Percentiles rank a stretch among this genome's conserved stretches.
phyloP scores from a whole-genome alignment of 208 protist species.

The Leptomonas seymouri region DNA sequence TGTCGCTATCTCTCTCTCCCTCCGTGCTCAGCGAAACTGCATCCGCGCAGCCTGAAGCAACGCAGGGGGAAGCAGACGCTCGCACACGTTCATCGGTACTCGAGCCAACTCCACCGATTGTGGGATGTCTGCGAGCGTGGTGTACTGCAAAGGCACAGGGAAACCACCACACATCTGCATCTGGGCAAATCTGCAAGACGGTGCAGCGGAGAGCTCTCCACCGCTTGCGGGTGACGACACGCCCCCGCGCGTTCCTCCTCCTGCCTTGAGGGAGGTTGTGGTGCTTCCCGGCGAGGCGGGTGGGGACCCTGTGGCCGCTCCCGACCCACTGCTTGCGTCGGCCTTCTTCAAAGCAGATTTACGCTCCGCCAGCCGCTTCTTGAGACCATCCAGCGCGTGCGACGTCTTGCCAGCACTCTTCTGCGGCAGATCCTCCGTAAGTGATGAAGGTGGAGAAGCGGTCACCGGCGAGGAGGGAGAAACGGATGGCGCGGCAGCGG shows the following conservation, averaged over 20 bases:
- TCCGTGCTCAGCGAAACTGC: constrained; percentile 21
- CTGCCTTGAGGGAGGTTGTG: not conserved
- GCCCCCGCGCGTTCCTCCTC: not conserved
- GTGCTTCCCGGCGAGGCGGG: not conserved
- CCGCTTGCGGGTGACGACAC: not conserved
- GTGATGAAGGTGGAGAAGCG: constrained; percentile 1
- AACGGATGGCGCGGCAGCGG: not conserved
- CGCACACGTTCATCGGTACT: constrained; percentile 44
- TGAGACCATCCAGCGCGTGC: constrained; percentile 39
- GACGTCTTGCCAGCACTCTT: constrained; percentile 22
- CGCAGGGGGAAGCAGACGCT: constrained; percentile 52
- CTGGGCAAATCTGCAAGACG: constrained; percentile 7
- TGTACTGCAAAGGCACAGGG: constrained; percentile 33
- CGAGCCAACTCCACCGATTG: constrained; percentile 29
- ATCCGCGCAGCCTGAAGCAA: constrained; percentile 32
- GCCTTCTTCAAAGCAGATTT: constrained; percentile 38
- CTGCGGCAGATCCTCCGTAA: constrained; percentile 9
- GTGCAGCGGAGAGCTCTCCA: constrained; percentile 14
- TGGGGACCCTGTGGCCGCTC: not conserved
- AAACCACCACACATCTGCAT: constrained; percentile 31
- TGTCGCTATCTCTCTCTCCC: not conserved
- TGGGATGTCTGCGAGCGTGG: constrained; percentile 16
- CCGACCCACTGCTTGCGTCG: not conserved
- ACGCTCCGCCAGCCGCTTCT: constrained; percentile 52
- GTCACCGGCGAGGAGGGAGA: not conserved